phyloP scores from a whole-genome alignment of 2,329 filamentous ascomycete species.

The Trichophyton mentagrophytes region DNA sequence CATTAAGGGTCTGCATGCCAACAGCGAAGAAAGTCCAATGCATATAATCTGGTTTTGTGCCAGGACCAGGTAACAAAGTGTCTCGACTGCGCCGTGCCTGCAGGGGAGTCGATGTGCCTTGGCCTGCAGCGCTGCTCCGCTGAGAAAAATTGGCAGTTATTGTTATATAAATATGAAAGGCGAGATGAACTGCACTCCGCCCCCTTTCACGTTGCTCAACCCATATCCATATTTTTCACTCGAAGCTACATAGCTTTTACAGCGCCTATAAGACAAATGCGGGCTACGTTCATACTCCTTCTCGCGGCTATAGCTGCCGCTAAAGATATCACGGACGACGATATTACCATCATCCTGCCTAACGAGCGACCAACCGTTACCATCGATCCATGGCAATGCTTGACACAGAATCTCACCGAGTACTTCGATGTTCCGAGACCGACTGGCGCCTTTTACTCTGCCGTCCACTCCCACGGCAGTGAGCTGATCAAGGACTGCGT shows the following conservation, averaged over 20 bases:
- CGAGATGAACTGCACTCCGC: neutral
- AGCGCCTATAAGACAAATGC: neutral
- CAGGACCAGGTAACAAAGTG: neutral
- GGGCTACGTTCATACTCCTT: neutral
- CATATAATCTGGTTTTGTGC: neutral
- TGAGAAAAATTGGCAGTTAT: neutral
- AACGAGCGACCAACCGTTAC: neutral
- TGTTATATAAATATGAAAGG: neutral
- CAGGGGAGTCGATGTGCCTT: neutral
- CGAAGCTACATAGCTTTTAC: neutral
- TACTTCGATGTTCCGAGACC: conserved; percentile 5
- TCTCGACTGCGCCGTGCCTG: neutral
- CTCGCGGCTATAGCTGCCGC: neutral
- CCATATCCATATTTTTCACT: neutral
- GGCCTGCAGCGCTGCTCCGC: neutral
- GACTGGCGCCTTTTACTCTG: neutral
- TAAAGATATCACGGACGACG: neutral
- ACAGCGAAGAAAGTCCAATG: neutral
- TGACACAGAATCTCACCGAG: conserved; percentile 4
- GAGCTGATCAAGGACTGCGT: conserved; percentile 3
- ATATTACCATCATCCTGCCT: neutral
- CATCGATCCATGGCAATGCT: conserved; percentile 5
- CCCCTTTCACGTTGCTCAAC: neutral
- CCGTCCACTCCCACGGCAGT: conserved; percentile 1
- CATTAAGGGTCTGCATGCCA: neutral